Conservation (phyloP, 1,284 basidiomycete species). For the Tremellales sp. region DNA sequence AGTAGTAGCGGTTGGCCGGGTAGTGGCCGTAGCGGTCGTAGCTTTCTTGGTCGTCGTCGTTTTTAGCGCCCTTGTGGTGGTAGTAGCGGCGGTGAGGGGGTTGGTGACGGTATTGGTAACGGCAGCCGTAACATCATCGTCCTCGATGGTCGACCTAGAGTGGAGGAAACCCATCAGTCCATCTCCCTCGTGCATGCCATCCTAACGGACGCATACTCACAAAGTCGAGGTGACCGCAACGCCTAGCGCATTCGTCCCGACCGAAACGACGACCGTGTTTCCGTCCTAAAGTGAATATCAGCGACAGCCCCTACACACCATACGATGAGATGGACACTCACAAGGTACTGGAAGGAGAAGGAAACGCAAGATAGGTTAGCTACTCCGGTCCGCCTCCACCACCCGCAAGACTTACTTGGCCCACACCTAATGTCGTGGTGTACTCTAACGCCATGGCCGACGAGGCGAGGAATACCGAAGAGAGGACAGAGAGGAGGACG, state of each 20-base stretch:
- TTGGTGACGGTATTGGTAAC: constrained; percentile 6
- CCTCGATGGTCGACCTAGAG: neutral
- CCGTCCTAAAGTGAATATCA: constrained; percentile 22
- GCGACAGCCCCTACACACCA: neutral
- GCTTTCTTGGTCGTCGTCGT: constrained; percentile 9
- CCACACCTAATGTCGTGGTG: constrained; percentile 18
- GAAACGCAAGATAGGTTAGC: no score
- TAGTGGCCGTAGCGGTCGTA: constrained; percentile 1
- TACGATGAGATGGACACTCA: neutral
- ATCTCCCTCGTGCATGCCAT: no score
- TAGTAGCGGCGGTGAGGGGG: constrained; percentile 6
- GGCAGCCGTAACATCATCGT: neutral
- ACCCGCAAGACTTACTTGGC: no score
- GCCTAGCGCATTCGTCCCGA: constrained; percentile 28
- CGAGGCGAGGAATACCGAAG: constrained; percentile 8
- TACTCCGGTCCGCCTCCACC: no score
- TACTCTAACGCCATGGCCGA: constrained; percentile 6
- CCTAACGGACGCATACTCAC: no score
- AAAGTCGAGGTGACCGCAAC: constrained; percentile 21
- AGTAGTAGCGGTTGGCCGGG: no score
- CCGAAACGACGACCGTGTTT: constrained; percentile 28
- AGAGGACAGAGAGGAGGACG: constrained; percentile 5
- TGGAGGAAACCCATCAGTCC: neutral
- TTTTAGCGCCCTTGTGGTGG: constrained; percentile 7
- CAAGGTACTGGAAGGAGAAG: neutral